Base-by-base conservation (phyloP, 805 yeast genomes). In the Dipodascopsis tothii region DNA sequence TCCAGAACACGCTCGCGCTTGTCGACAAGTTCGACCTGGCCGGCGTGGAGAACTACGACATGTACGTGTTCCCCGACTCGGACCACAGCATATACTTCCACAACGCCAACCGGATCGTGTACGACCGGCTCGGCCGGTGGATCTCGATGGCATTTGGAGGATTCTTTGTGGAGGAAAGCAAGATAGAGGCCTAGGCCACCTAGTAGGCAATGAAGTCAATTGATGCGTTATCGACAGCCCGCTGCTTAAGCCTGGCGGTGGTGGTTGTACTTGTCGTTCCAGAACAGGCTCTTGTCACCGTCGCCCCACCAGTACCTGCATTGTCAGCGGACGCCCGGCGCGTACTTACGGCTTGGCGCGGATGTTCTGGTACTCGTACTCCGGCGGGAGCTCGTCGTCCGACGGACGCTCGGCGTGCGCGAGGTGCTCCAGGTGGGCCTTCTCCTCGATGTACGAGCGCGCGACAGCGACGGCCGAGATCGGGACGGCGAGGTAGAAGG, bases 221-320 rank as follows among this genome's bases (percentile, higher is more conserved):
- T n/a, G n/a, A n/a, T n/a, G n/a, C n/a, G n/a, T n/a, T n/a, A n/a
- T n/a, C n/a, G n/a, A n/a, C 33, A 35, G 5, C 22, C 19, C 11
- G 11, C 19, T 16, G 3, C 4, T 23, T 50, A 44, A n/a, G 40
- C 41, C 17, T 43, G 48, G n/a, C 52, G 50, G 73, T 84, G 84
- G 77, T 95, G 85, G 84, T 90, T 90, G 63, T 84, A 76, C 60
- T 78, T 83, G 41, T 84, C 74, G 74, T 86, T 86, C 98, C 98
- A 92, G 83, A 92, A 92, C 64, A 82, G 71, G 52, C 97, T 86
- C 77, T 84, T 80, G 75, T 88, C 95, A 65, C 98, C 97, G 64
- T 92, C 90, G 64, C 98, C 98, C 97, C 97, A 92, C 81, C 87
- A 90, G 77, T 77, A 90, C 49, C 50, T 45, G 40, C 21, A 16